Base-by-base conservation (phyloP, 1,284 basidiomycete genomes). In the Pseudozyma thailandica region DNA sequence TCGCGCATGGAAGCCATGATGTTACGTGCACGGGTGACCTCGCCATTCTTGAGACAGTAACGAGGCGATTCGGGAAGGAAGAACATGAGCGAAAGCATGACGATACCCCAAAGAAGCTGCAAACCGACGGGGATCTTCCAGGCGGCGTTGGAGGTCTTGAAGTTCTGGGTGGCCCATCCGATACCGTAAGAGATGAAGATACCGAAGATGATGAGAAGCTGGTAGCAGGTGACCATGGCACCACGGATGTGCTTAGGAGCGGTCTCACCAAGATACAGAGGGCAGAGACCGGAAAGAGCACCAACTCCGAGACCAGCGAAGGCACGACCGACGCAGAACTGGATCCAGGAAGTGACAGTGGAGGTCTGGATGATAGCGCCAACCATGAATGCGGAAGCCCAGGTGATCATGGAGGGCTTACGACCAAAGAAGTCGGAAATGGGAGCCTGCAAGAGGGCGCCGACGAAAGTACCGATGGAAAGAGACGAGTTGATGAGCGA, bases 251-350 rank as follows among this genome's bases (percentile, higher is more conserved):
- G 89, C 83, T 90, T 89, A 50, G 90, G 90, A 4, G 88, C 85
- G 56, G 86, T 88, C 85, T 92, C 91, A 54, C 89, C 90, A 84
- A 92, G 90, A 85, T 93, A 94, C 86, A 93, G 89, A 51, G 90
- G 90, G 21, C 91, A 89, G n/a, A 78, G 63, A 54, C 75, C 69
- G 16, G 70, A 75, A 12, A 78, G 61, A 10, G 74, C 74, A 42
- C 74, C 74, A 31, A 76, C 72, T 28, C 74, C 74, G 44, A 77
- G 66, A 74, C 77, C 77, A 35, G 77, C 73, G 33, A 79, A 50
- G 50, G 72, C 50, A 38, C 77, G 66, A n/a, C 77, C 77, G 21
- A 69, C 73, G 31, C 49, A 50, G 25, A 79, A 63, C 44, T 77
- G 77, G 13, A 64, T 33, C 70, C 69, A 65, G 7, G 45, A 52